Evolutionary conservation across 2,329 filamentous ascomycete species (phyloP), one percentile per base, ranked within the genome.

Genomic region (Ophiostoma montium): DNA sequence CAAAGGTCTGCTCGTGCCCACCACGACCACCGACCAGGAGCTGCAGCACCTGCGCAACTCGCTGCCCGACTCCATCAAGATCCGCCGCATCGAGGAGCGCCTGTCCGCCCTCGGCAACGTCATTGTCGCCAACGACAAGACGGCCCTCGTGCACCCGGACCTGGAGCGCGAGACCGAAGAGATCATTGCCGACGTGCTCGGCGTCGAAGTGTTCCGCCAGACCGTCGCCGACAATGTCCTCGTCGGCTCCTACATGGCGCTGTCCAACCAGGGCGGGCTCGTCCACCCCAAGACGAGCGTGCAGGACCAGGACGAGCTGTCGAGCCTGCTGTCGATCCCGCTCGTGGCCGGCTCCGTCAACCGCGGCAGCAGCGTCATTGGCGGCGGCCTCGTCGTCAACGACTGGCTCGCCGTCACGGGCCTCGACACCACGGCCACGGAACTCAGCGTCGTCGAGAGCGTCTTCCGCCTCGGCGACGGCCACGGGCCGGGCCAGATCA

Each of bases 161-260:
- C 74, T 98, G 53, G 92, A 96, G 74, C 84, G 90, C 54, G 92
- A 98, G 72, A 95, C 89, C 15, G 92, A 98, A 69, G 92, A 98
- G 71, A 95, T 98, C 58, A 89, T 98, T 62, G 87, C 92, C 59
- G 92, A 98, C 64, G 86, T 94, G 52, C 71, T 94, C 18, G 86
- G 86, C 54, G 86, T 94, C 51, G 86, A 94, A 66, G 86, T 92
- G 11, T 94, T 92, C 70, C 74, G 86, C 55, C 92, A 98, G 72
- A 96, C 92, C 43, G 84, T 98, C 53, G 88, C 90, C 60, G 89
- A 95, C 68, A 95, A 96, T 63, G 92, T 98, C 51, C 80, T 98
- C 27, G 92, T 94, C 35, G 92, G 92, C 53, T 88, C 82, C 46
- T 98, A 98, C 74, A 96, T 96, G 89, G 79, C 85, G 49, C 75